Evolutionary conservation across 2,329 filamentous ascomycete genomes (phyloP).

Genomic region (Neofusicoccum umdonicola): DNA sequence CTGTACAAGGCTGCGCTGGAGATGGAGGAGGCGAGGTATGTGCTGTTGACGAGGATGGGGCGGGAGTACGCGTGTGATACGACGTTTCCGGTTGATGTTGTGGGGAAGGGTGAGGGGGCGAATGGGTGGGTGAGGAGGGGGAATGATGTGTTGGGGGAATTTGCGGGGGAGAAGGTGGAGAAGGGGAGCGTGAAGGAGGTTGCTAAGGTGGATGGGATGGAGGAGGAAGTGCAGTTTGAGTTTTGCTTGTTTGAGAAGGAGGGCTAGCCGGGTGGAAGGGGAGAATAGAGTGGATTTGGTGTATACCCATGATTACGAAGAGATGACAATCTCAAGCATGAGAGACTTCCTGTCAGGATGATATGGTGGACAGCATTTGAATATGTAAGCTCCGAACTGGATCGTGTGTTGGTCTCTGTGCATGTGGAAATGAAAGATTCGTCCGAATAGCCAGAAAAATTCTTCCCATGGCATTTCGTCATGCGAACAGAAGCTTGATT

Average conservation of each 20-base stretch:
- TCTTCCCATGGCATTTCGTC: too few relatives aligned
- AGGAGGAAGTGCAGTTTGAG: constrained; percentile 64
- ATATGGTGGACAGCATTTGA: too few relatives aligned
- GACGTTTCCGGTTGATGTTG: constrained; percentile 64
- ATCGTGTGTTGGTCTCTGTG: too few relatives aligned
- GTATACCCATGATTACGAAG: too few relatives aligned
- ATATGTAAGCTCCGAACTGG: too few relatives aligned
- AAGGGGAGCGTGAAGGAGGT: constrained; percentile 47
- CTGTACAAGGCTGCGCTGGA: constrained; percentile 74
- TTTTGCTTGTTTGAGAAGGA: constrained; percentile 64
- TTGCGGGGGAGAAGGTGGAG: constrained; percentile 64
- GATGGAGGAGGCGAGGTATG: constrained; percentile 55
- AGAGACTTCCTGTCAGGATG: too few relatives aligned
- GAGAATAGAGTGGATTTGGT: too few relatives aligned
- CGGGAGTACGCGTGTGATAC: constrained; percentile 74
- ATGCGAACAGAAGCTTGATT: too few relatives aligned
- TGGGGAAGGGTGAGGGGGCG: constrained; percentile 33
- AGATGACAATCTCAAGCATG: too few relatives aligned
- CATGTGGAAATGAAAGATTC: too few relatives aligned
- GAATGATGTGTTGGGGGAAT: constrained; percentile 57
- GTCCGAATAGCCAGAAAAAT: too few relatives aligned
- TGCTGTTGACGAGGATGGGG: constrained; percentile 69
- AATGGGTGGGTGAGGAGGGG: constrained; percentile 54
- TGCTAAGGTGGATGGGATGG: constrained; percentile 39
- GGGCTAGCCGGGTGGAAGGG: too few relatives aligned